These are phyloP conservation scores for Chimonanthus praecox DNA, from an alignment of 164 flowering plant species.

Conservation along the genomic window DNA sequence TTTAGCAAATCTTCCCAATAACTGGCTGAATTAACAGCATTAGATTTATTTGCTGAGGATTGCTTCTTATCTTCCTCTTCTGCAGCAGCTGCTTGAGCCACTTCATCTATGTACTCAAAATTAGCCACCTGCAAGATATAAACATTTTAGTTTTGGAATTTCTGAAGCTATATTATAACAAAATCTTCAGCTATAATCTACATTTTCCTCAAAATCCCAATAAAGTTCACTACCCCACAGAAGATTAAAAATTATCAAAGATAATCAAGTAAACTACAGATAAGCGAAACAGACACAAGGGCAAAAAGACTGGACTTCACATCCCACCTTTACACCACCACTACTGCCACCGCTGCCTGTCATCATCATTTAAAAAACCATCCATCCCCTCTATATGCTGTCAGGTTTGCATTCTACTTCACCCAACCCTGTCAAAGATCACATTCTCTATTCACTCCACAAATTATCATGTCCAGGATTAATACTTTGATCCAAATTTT, in stretches of 20 bases:
- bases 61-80: conserved; percentile 53
- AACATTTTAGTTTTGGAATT: background rate
- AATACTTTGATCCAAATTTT: too few relatives aligned
- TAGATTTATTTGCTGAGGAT: conserved; percentile 32
- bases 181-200: too few relatives aligned
- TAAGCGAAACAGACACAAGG: background rate
- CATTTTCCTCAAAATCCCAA: background rate
- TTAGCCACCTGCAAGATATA: conserved; percentile 71
- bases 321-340: too few relatives aligned
- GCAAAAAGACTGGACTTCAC: too few relatives aligned
- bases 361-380: too few relatives aligned
- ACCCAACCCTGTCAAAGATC: too few relatives aligned
- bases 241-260: background rate
- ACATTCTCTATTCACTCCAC: too few relatives aligned
- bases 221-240: background rate
- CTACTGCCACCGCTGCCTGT: too few relatives aligned
- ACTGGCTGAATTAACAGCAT: conserved; percentile 45
- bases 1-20: conserved; percentile 91
- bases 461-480: too few relatives aligned
- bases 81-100: conserved; percentile 47
- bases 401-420: too few relatives aligned
- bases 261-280: background rate
- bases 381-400: too few relatives aligned
- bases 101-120: conserved; percentile 90
- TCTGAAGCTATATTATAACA: too few relatives aligned